Evolutionary conservation across 2,329 filamentous ascomycete genomes (phyloP).

Genomic region (Colletotrichum sp.): DNA sequence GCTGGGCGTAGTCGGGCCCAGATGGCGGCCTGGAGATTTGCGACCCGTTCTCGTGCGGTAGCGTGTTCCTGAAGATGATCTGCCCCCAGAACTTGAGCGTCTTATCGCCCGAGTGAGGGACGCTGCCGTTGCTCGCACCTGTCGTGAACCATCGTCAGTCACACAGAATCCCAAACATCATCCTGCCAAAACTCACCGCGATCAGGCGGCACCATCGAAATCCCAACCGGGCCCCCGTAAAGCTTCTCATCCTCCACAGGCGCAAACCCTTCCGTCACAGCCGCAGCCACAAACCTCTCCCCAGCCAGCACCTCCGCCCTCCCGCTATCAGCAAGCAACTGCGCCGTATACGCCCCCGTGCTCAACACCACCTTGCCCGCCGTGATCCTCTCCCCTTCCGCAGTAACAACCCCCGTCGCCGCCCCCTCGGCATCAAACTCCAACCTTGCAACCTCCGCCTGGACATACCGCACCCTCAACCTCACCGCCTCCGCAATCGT

Average conservation of each 20-base stretch:
- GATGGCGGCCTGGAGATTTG: conserved; percentile 53
- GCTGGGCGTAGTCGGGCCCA: conserved; percentile 55
- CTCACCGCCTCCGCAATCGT: conserved; percentile 51
- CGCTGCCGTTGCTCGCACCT: conserved; percentile 46
- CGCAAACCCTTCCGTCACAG: conserved; percentile 53
- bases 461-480: conserved; percentile 56
- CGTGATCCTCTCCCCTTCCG: conserved; percentile 44
- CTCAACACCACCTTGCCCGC: conserved; percentile 56
- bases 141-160: not conserved
- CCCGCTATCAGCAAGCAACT: conserved; percentile 48
- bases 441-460: conserved; percentile 46
- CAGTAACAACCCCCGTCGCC: conserved; percentile 54
- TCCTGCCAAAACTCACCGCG: not conserved
- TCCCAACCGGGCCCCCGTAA: conserved; percentile 46
- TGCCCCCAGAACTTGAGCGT: conserved; percentile 56
- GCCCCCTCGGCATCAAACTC: conserved; percentile 41
- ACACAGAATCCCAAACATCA: not conserved
- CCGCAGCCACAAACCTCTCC: conserved; percentile 55
- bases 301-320: conserved; percentile 49
- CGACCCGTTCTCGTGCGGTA: conserved; percentile 46
- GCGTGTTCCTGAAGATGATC: conserved; percentile 52
- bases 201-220: conserved; percentile 5
- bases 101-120: conserved; percentile 44
- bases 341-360: conserved; percentile 56
- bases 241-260: conserved; percentile 46